phyloP scores from a whole-genome alignment of 495 filamentous ascomycete genomes.

The Penicillium ucsense region DNA sequence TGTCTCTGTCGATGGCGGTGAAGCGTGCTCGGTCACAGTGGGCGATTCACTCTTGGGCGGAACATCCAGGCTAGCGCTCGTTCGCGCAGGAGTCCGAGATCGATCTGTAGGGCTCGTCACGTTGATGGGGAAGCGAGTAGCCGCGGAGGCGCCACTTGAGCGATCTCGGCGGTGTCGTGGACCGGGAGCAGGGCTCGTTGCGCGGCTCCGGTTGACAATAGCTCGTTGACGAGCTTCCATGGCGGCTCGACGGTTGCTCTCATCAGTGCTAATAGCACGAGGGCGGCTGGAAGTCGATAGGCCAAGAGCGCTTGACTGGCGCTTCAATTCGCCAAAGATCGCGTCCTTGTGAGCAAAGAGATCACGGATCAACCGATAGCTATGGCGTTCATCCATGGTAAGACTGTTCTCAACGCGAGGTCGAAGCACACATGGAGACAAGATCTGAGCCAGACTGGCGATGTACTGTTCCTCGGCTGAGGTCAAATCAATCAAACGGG shows the following conservation, averaged over 20 bases:
- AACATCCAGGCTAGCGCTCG: slow-evolving; percentile 53
- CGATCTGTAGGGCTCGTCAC: slow-evolving; percentile 50
- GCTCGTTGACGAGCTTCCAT: slow-evolving; percentile 87
- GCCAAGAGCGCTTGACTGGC: slow-evolving; percentile 59
- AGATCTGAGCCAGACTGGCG: slow-evolving; percentile 59
- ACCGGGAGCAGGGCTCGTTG: slow-evolving; percentile 62
- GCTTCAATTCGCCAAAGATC: slow-evolving; percentile 95
- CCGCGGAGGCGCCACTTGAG: slow-evolving; percentile 62
- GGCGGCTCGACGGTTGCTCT: slow-evolving; percentile 86
- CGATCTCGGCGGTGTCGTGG: slow-evolving; percentile 63
- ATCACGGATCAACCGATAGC: slow-evolving; percentile 85
- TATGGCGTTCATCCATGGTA: slow-evolving; percentile 90
- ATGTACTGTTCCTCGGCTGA: slow-evolving; percentile 88
- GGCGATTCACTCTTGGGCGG: slow-evolving; percentile 32
- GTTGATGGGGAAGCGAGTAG: slow-evolving; percentile 73
- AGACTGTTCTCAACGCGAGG: slow-evolving; percentile 77
- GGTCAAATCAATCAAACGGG: slow-evolving; percentile 90
- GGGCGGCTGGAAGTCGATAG: slow-evolving; percentile 41
- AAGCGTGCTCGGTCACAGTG: slow-evolving; percentile 15
- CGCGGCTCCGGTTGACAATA: slow-evolving; percentile 65
- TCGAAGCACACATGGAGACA: slow-evolving; percentile 82
- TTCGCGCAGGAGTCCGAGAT: slow-evolving; percentile 26
- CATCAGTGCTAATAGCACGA: slow-evolving; percentile 88
- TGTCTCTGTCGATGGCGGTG: slow-evolving; percentile 21
- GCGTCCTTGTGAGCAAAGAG: slow-evolving; percentile 87